Evolutionary conservation across 2,329 filamentous ascomycete genomes (phyloP), one percentile per base, ranked within the genome.

Genomic region (Elsinoe australis): DNA sequence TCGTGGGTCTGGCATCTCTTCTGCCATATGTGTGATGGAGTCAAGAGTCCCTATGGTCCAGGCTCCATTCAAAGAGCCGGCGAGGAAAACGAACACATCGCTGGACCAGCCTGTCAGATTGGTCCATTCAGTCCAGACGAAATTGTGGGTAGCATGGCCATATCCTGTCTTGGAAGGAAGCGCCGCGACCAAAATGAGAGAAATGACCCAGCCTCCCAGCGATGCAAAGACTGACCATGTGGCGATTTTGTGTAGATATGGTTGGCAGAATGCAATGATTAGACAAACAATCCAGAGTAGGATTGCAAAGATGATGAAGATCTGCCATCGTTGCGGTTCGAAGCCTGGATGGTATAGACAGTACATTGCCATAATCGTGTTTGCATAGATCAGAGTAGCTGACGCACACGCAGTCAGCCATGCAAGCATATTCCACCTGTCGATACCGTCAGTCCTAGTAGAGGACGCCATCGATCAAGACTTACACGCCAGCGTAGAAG

Each of bases 31-130:
- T 1, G 75, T 76, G 1, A 75, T 73, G 18, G 74, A 74, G 55
- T 85, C 81, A 0, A 78, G 74, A 1, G 77, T 75, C 2, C 80
- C 81, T 5, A 84, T 74, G 28, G 76, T 73, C 57, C 76, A 85
- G 2, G 79, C 80, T 15, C 79, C 81, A 55, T 85, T 85, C 18
- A 82, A 67, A 54, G 82, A 78, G 9, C 79, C 79, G 6, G 75
- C 65, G 12, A 82, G 60, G 51, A 82, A 82, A 1, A 78, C 77
- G 8, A 82, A 72, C 9, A 76, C 78, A 32, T 74, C 68, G 52
- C 64, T 70, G 2, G 52, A 52, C 50, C 63, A 71, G 0, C 69
- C 68, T 0, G 67, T 68, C 15, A 61, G 53, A 49, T 71, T 70
- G 7, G 54, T 54, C 55, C 65, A 71, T 10, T 69, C 62, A 0